Percentiles rank a stretch among this genome's conserved stretches.
Evolutionary conservation across 306 rosid genomes (phyloP).

Genomic region (peach (Prunus persica)): DNA sequence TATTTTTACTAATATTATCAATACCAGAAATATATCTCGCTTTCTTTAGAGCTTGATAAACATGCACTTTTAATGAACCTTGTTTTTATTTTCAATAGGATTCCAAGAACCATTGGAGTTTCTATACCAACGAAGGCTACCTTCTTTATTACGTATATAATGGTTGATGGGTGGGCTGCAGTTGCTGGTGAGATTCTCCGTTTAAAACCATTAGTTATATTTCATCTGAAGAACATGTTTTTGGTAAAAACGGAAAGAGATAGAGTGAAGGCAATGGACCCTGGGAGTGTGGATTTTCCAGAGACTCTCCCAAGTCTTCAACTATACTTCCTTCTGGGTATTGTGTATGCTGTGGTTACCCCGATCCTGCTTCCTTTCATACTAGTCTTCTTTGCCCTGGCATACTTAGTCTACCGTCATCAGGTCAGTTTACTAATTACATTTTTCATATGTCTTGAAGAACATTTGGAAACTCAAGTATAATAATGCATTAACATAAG

Average conservation of each 20-base stretch:
- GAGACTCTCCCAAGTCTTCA: constrained; percentile 93
- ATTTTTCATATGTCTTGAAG: not conserved
- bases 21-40: not conserved
- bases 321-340: constrained; percentile 88
- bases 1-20: not conserved
- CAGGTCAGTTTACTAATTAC: constrained; percentile 56
- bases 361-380: constrained; percentile 98
- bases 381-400: constrained; percentile 86
- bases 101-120: constrained; percentile 95
- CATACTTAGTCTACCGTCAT: constrained; percentile 95
- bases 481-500: too few species aligned
- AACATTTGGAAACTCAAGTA: not conserved
- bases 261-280: constrained; percentile 82
- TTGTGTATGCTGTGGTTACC: constrained; percentile 91
- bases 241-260: constrained; percentile 95
- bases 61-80: not conserved
- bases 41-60: too few species aligned
- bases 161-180: constrained; percentile 99
- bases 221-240: constrained; percentile 89
- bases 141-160: constrained; percentile 94
- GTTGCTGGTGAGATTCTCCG: constrained; percentile 95
- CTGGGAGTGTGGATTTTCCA: constrained; percentile 81
- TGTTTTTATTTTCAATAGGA: constrained; percentile 30
- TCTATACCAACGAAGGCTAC: constrained; percentile 97
- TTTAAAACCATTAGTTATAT: constrained; percentile 83